Conservation (phyloP, 495 filamentous ascomycete species). For the Terfezia boudieri region DNA sequence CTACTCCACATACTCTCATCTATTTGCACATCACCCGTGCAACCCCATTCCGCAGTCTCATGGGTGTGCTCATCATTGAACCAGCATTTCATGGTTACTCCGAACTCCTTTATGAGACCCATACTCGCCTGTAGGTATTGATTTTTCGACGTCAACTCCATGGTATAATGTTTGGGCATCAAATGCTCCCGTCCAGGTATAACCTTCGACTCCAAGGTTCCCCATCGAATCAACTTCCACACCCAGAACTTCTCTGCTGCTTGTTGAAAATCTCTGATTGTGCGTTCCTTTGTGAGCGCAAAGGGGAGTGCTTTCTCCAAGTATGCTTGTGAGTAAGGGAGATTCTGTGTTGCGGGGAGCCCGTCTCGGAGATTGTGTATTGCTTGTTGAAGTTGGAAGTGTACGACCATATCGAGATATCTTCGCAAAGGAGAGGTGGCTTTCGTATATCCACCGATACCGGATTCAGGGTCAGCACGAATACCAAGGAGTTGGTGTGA, state of each 20-base stretch:
- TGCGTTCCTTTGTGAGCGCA: slow-evolving; percentile 18
- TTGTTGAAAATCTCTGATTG: slow-evolving; percentile 19
- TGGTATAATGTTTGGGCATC: slow-evolving; percentile 18
- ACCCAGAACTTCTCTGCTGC: slow-evolving; percentile 33
- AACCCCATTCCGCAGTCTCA: slow-evolving; percentile 23
- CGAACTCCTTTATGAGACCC: slow-evolving; percentile 20
- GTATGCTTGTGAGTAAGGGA: slow-evolving; percentile 2
- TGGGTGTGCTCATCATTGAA: slow-evolving; percentile 18
- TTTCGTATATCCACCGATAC: slow-evolving; percentile 48
- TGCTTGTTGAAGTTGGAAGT: slow-evolving; percentile 83
- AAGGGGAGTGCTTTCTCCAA: slow-evolving; percentile 17
- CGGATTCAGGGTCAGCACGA: slow-evolving; percentile 20
- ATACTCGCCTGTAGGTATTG: slow-evolving; percentile 17
- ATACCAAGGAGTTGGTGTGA: not conserved
- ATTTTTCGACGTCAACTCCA: slow-evolving; percentile 17
- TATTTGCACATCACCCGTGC: slow-evolving; percentile 38
- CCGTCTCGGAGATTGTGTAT: slow-evolving; percentile 28
- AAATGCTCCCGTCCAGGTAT: slow-evolving; percentile 19
- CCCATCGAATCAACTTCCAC: slow-evolving; percentile 27
- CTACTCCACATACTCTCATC: slow-evolving; percentile 9
- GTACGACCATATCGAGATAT: slow-evolving; percentile 58
- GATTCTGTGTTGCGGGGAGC: slow-evolving; percentile 20
- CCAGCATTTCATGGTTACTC: slow-evolving; percentile 12
- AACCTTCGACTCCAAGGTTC: slow-evolving; percentile 7
- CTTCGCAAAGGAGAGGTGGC: slow-evolving; percentile 71